Percentiles rank a stretch among this genome's conserved stretches.
These are phyloP conservation scores for Naumovozyma dairenensis DNA, from an alignment of 805 yeast genomes.

Conservation along the genomic window DNA sequence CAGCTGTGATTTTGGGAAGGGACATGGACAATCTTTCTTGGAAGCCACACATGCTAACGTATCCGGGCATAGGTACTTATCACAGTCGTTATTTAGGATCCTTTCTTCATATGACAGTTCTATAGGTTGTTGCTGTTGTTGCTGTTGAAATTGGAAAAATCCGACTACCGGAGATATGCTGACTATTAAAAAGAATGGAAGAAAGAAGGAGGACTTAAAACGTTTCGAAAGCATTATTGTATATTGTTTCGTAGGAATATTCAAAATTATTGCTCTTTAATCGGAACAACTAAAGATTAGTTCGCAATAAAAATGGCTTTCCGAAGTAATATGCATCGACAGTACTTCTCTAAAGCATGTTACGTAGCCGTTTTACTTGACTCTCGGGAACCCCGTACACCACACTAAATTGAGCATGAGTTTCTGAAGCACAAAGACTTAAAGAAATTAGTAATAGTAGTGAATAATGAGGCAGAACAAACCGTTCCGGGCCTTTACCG, in stretches of 20 bases:
- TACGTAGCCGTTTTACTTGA: not conserved
- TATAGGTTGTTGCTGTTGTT: conserved; percentile 30
- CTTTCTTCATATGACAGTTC: conserved; percentile 29
- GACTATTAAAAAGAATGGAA: not conserved
- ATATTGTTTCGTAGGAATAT: not conserved
- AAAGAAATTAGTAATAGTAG: too few relatives aligned
- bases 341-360: not conserved
- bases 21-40: conserved; percentile 79
- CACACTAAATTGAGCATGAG: not conserved
- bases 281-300: too few relatives aligned
- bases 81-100: conserved; percentile 40
- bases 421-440: not conserved
- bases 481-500: too few relatives aligned
- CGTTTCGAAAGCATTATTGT: not conserved
- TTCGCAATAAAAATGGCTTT: too few relatives aligned
- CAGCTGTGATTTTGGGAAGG: conserved; percentile 74
- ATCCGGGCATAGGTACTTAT: conserved; percentile 68
- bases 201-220: not conserved
- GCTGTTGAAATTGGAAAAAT: conserved; percentile 22
- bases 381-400: not conserved
- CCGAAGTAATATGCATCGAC: not conserved
- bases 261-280: too few relatives aligned
- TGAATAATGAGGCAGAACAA: too few relatives aligned
- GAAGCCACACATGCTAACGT: conserved; percentile 66
- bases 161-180: not conserved